Evolutionary conservation across 371 early-diverging fungal genomes (phyloP).

Genomic region (Apophysomyces ossiformis): DNA sequence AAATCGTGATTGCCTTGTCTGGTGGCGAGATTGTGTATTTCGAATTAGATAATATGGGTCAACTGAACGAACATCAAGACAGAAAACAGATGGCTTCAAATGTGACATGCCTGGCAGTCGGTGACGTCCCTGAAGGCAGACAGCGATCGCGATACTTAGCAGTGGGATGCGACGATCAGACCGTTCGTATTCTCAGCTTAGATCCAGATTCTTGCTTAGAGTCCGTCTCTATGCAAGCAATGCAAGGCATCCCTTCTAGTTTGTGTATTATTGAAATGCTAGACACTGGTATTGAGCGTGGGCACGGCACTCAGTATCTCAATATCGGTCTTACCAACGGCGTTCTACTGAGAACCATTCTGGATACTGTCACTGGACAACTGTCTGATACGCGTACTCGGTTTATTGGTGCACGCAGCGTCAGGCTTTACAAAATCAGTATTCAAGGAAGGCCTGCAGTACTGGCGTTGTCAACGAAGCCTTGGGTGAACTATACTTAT

Average conservation of each 20-base stretch:
- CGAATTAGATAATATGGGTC: constrained; percentile 87
- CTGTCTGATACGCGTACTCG: constrained; percentile 87
- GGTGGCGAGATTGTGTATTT: constrained; percentile 91
- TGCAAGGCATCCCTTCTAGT: constrained; percentile 57
- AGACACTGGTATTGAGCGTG: constrained; percentile 63
- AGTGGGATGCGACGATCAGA: constrained; percentile 91
- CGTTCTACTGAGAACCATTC: constrained; percentile 83
- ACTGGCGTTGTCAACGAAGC: constrained; percentile 83
- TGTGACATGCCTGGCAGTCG: constrained; percentile 79
- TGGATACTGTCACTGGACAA: constrained; percentile 85
- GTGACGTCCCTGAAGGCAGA: constrained; percentile 83
- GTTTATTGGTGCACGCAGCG: constrained; percentile 86
- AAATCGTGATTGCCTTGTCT: constrained; percentile 84
- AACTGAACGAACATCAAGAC: constrained; percentile 88
- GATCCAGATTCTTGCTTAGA: constrained; percentile 84
- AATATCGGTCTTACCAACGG: constrained; percentile 93
- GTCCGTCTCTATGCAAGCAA: constrained; percentile 81
- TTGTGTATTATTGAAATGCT: constrained; percentile 80
- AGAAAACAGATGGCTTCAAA: constrained; percentile 74
- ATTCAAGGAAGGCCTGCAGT: constrained; percentile 76
- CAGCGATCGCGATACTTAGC: constrained; percentile 83
- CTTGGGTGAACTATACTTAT: constrained; percentile 90
- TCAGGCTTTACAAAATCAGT: constrained; percentile 75
- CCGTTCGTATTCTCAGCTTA: constrained; percentile 87
- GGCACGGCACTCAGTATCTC: constrained; percentile 76